Evolutionary conservation across 2,329 filamentous ascomycete genomes (phyloP), one percentile per base, ranked within the genome.

Genomic region (Mariannaea sp.): DNA sequence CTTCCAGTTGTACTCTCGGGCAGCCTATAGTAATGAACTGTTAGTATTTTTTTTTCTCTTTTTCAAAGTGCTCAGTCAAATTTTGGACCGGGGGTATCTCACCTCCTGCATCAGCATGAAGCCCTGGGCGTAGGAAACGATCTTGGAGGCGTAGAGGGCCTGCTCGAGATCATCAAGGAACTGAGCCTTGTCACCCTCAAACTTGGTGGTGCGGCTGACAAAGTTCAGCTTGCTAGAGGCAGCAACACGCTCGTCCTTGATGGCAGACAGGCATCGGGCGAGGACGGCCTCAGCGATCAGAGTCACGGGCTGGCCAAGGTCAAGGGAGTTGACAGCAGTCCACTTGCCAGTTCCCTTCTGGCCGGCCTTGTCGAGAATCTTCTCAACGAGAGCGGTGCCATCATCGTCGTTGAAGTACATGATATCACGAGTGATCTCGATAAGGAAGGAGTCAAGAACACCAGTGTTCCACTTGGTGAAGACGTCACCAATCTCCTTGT

Each of bases 301-400:
- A 58, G 94, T 97, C 68, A 99, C 94, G 72, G 94, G 94, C 91
- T 96, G 96, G 71, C 94, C 94, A 59, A 99, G 88, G 76, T 99
- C 94, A 57, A 99, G 87, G 64, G 94, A 92, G 79, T 99, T 99
- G 80, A 99, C 95, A 71, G 94, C 93, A 65, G 94, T 99, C 94
- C 94, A 99, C 85, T 99, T 97, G 80, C 94, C 94, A 67, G 94
- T 97, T 80, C 94, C 94, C 84, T 99, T 99, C 83, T 99, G 94
- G 68, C 94, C 94, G 70, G 94, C 94, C 79, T 93, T 89, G 82
- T 99, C 94, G 63, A 97, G 84, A 68, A 99, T 97, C 88, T 97
- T 99, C 86, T 99, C 94, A 57, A 99, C 88, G 55, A 99, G 88
- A 42, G 94, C 81, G 58, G 82, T 86, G 70, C 89, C 91, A 69